phyloP scores from a whole-genome alignment of 2,329 filamentous ascomycete species.

The Ascochyta rabiei region DNA sequence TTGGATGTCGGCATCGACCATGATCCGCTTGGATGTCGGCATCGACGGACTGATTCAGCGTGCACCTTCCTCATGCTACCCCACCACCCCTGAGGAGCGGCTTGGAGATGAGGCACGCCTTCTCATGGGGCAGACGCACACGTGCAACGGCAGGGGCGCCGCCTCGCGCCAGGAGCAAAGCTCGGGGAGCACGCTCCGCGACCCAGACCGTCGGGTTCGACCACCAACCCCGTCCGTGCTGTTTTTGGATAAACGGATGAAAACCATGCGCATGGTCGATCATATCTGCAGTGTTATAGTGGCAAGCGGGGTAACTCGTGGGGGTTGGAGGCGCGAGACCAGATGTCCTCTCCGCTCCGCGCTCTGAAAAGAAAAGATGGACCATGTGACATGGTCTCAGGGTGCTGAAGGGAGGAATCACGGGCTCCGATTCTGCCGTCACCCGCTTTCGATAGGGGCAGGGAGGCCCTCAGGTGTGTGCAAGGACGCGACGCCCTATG shows the following conservation, averaged over 20 bases:
- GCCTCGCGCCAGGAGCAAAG: constrained; percentile 20
- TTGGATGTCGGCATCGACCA: constrained; percentile 9
- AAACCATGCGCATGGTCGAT: constrained; percentile 13
- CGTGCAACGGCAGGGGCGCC: constrained; percentile 20
- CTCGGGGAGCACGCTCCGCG: constrained; percentile 29
- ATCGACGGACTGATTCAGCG: constrained; percentile 7
- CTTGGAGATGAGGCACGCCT: constrained; percentile 1
- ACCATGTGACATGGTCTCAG: constrained; percentile 1
- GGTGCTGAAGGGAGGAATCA: constrained; percentile 6
- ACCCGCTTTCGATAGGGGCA: neutral
- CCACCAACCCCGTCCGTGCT: constrained; percentile 24
- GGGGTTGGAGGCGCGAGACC: constrained; percentile 8
- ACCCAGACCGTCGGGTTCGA: constrained; percentile 28
- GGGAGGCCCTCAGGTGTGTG: neutral
- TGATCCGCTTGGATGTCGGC: constrained; percentile 8
- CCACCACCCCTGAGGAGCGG: constrained; percentile 2
- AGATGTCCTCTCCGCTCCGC: constrained; percentile 13
- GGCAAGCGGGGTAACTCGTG: constrained; percentile 15
- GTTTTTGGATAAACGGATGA: constrained; percentile 19
- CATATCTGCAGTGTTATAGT: constrained; percentile 13
- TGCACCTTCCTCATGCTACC: constrained; percentile 8
- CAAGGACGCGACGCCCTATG: neutral
- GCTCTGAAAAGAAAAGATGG: constrained; percentile 1
- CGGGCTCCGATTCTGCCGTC: constrained; percentile 5
- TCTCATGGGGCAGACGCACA: constrained; percentile 20